A percentile compares a stretch with the other conserved stretches of the same genome.
These are phyloP conservation scores for Dendrobium nobile DNA, from an alignment of 106 monocot genomes.

Conservation along the genomic window DNA sequence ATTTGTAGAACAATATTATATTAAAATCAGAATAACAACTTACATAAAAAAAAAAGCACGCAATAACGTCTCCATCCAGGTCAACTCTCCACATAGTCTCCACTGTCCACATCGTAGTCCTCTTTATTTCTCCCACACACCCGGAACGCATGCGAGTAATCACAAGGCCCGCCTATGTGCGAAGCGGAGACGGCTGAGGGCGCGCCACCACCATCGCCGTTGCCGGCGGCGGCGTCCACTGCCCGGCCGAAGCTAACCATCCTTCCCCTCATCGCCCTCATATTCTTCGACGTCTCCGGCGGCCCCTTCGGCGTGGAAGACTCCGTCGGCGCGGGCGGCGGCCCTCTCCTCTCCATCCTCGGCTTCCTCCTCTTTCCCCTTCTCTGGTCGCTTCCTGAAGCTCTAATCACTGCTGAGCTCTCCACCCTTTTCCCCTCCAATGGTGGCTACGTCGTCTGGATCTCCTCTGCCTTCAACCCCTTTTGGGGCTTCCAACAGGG, in stretches of 20 bases:
- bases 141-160: not conserved
- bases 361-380: conserved; percentile 77
- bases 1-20: no score
- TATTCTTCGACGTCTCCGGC: conserved; percentile 93
- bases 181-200: not conserved
- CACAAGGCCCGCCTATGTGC: not conserved
- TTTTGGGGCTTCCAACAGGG: conserved; percentile 71
- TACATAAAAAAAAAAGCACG: no score
- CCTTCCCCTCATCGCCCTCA: conserved; percentile 73
- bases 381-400: conserved; percentile 86
- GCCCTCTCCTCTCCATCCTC: conserved; percentile 60
- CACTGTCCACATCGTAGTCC: not conserved
- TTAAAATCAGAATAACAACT: no score
- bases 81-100: no score
- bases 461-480: conserved; percentile 57
- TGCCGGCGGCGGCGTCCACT: not conserved
- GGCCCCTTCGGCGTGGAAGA: conserved; percentile 90
- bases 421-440: conserved; percentile 59
- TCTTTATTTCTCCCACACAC: not conserved
- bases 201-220: not conserved
- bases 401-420: conserved; percentile 83
- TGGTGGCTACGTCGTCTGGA: conserved; percentile 80
- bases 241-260: conserved; percentile 35
- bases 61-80: no score
- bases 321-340: conserved; percentile 68